phyloP scores from a whole-genome alignment of 192 early-diverging fungal genomes.

The Polychytrium aggregatum region DNA sequence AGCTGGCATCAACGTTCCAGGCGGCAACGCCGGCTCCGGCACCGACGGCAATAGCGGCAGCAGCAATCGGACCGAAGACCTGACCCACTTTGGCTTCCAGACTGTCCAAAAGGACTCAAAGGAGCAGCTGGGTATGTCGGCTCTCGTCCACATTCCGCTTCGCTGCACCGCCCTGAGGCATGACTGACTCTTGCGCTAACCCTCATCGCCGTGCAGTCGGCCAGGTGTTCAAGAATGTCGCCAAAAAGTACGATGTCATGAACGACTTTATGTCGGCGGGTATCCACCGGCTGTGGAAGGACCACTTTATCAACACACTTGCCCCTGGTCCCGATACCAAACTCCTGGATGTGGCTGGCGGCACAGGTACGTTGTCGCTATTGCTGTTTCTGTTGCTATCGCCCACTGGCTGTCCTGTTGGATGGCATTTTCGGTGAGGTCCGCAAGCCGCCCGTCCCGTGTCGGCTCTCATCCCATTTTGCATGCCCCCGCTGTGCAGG shows the following conservation, averaged over 20 bases:
- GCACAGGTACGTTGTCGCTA: constrained; percentile 78
- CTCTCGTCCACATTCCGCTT: too few relatives aligned
- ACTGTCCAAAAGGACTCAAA: constrained; percentile 77
- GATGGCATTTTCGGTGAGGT: neutral
- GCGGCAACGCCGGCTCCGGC: too few relatives aligned
- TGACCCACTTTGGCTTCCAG: constrained; percentile 92
- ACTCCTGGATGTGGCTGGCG: constrained; percentile 93
- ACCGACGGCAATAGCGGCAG: too few relatives aligned
- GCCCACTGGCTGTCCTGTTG: too few relatives aligned
- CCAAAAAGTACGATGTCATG: constrained; percentile 94
- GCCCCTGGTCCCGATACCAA: constrained; percentile 69
- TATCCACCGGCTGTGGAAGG: constrained; percentile 94
- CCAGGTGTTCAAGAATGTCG: constrained; percentile 87
- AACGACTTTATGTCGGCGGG: constrained; percentile 94
- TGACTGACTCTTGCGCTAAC: neutral
- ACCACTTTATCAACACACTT: constrained; percentile 76
- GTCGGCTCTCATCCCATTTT: neutral
- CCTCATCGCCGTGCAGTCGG: constrained; percentile 47
- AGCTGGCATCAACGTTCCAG: too few relatives aligned
- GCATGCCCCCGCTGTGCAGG: constrained; percentile 33
- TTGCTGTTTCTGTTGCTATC: too few relatives aligned
- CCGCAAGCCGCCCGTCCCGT: neutral
- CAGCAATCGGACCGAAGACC: neutral
- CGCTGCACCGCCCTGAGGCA: too few relatives aligned
- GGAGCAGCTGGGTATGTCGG: constrained; percentile 60